Percentiles rank a stretch among this genome's conserved stretches.
Evolutionary conservation across 1,139 yeast genomes (phyloP).

Genomic region (Hyphopichia wangnamkhiaoensis): DNA sequence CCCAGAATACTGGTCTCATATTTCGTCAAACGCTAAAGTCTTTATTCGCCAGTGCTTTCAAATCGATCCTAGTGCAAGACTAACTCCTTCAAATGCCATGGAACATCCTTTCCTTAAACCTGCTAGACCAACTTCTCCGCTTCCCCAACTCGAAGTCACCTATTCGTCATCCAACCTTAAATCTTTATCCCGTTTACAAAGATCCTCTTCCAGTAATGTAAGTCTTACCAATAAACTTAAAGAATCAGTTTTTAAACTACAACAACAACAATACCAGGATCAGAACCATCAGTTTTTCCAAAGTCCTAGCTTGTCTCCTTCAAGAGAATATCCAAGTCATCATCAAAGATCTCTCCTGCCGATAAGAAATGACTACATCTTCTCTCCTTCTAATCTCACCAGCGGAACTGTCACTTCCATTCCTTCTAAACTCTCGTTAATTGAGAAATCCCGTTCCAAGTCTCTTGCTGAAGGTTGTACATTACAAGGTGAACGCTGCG

Average conservation of each 20-base stretch:
- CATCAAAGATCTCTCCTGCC: slow-evolving; percentile 6
- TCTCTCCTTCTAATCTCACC: neutral
- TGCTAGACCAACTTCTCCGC: too few species aligned
- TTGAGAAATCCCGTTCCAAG: slow-evolving; percentile 15
- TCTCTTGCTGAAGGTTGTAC: slow-evolving; percentile 20
- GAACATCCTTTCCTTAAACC: slow-evolving; percentile 60
- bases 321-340: neutral
- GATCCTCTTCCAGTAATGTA: slow-evolving; percentile 8
- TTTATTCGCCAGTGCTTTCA: slow-evolving; percentile 59
- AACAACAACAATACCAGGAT: slow-evolving; percentile 1
- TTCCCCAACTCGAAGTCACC: too few species aligned
- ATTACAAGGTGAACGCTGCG: slow-evolving; percentile 31
- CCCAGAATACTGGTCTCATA: slow-evolving; percentile 56
- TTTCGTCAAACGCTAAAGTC: slow-evolving; percentile 57
- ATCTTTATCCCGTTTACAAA: slow-evolving; percentile 1
- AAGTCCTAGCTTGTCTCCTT: neutral
- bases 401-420: slow-evolving; percentile 4
- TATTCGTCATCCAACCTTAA: too few species aligned
- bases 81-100: slow-evolving; percentile 47
- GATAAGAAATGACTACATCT: neutral
- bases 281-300: slow-evolving; percentile 1
- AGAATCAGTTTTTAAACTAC: slow-evolving; percentile 4
- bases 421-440: slow-evolving; percentile 9
- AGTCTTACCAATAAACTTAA: slow-evolving; percentile 9
- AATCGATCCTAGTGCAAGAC: slow-evolving; percentile 46